These are phyloP conservation scores for Kwoniella newhampshirensis DNA, from an alignment of 768 basidiomycete species.

Conservation along the genomic window DNA sequence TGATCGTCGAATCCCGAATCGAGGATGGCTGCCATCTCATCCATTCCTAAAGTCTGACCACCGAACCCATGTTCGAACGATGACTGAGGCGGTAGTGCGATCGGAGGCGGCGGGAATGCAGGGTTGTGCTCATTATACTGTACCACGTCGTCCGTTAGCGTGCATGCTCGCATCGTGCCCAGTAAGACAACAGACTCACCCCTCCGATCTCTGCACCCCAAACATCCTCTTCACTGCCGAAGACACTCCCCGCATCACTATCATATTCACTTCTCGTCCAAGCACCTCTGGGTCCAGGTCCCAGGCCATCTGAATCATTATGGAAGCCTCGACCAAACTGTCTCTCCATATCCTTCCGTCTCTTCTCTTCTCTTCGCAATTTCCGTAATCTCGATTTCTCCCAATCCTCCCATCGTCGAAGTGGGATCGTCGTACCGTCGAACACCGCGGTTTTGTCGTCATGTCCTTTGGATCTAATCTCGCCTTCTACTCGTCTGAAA, in stretches of 20 bases:
- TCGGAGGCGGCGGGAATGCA: constrained; percentile 79
- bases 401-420: constrained; percentile 99
- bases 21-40: constrained; percentile 88
- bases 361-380: constrained; percentile 67
- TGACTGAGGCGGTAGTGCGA: constrained; percentile 60
- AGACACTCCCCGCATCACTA: constrained; percentile 70
- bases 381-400: constrained; percentile 92
- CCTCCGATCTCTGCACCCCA: constrained; percentile 95
- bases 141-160: background rate
- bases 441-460: constrained; percentile 60
- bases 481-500: constrained; percentile 88
- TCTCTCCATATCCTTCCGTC: constrained; percentile 77
- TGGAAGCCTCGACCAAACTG: constrained; percentile 52
- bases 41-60: constrained; percentile 62
- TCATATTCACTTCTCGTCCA: constrained; percentile 41
- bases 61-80: constrained; percentile 16
- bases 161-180: background rate
- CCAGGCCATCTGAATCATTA: constrained; percentile 21
- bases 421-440: constrained; percentile 68
- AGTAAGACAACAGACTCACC: constrained; percentile 28
- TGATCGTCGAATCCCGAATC: constrained; percentile 83
- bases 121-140: constrained; percentile 78
- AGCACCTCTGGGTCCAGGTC: constrained; percentile 24
- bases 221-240: constrained; percentile 82
- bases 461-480: constrained; percentile 75